phyloP scores from a whole-genome alignment of 768 basidiomycete species.

The Lactarius deliciosus region DNA sequence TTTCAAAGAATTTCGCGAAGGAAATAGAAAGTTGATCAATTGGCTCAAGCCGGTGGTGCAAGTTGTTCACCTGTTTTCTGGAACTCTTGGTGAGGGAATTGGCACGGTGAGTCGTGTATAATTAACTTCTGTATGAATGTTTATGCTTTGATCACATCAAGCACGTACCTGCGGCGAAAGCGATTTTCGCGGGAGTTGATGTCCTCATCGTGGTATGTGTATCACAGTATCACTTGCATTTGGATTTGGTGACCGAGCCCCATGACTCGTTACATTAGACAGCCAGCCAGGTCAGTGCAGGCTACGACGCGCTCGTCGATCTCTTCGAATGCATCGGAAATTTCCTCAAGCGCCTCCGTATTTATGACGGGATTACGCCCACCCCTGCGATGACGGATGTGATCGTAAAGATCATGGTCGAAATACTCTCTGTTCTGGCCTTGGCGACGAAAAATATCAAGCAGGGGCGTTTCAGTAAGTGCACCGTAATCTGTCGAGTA shows the following conservation, averaged over 20 bases:
- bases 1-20: conserved; percentile 17
- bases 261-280: not conserved
- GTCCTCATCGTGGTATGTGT: conserved; percentile 9
- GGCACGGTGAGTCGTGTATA: not conserved
- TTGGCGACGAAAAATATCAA: conserved; percentile 16
- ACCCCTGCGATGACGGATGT: conserved; percentile 5
- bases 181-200: conserved; percentile 18
- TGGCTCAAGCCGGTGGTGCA: conserved; percentile 10
- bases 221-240: not conserved
- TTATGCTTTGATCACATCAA: not conserved
- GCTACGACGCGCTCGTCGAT: conserved; percentile 20
- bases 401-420: conserved; percentile 11
- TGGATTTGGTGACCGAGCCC: not conserved
- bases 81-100: not conserved
- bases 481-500: not conserved
- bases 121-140: not conserved
- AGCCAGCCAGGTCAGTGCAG: conserved; percentile 4
- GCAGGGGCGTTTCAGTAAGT: conserved; percentile 17
- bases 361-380: conserved; percentile 1
- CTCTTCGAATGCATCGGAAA: conserved; percentile 4
- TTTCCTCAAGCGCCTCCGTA: conserved; percentile 16
- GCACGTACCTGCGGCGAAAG: not conserved
- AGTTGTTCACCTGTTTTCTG: conserved; percentile 10
- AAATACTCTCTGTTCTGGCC: conserved; percentile 17
- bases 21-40: conserved; percentile 15